Conservation (phyloP, 78 protist genomes). For the Protostelium mycophagum region DNA sequence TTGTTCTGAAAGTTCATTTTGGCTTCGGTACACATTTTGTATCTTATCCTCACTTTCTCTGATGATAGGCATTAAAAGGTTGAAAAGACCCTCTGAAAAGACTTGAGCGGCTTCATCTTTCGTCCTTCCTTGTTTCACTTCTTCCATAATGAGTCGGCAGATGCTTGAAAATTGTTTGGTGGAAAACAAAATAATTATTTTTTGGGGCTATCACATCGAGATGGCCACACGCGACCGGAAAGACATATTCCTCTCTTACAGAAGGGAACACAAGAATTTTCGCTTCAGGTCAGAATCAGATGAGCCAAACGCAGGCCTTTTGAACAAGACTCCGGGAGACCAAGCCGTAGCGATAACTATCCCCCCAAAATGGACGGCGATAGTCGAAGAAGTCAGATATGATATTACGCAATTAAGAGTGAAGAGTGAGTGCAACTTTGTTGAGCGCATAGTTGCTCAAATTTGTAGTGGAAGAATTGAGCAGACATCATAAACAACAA, state of each 20-base stretch:
- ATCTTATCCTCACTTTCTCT: neutral
- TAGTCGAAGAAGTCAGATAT: neutral
- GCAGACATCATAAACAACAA: neutral
- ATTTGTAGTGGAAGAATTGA: neutral
- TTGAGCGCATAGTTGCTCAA: too few relatives aligned
- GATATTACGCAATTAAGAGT: neutral
- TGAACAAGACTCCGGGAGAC: neutral
- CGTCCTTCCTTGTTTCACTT: neutral
- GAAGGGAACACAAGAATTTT: neutral
- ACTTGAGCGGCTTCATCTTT: neutral
- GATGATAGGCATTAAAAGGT: neutral
- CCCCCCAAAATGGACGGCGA: neutral
- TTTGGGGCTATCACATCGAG: too few relatives aligned
- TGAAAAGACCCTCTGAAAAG: neutral
- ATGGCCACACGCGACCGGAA: neutral
- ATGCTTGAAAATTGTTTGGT: too few relatives aligned
- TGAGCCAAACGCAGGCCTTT: neutral
- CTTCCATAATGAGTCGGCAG: neutral
- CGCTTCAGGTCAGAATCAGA: neutral
- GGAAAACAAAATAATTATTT: too few relatives aligned
- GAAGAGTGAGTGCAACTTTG: slow-evolving; percentile 1
- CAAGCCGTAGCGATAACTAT: neutral
- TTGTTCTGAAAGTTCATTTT: neutral
- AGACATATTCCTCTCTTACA: neutral
- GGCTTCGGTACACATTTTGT: neutral